Evolutionary conservation across 2,329 filamentous ascomycete genomes (phyloP).

Genomic region (Cytospora mali): DNA sequence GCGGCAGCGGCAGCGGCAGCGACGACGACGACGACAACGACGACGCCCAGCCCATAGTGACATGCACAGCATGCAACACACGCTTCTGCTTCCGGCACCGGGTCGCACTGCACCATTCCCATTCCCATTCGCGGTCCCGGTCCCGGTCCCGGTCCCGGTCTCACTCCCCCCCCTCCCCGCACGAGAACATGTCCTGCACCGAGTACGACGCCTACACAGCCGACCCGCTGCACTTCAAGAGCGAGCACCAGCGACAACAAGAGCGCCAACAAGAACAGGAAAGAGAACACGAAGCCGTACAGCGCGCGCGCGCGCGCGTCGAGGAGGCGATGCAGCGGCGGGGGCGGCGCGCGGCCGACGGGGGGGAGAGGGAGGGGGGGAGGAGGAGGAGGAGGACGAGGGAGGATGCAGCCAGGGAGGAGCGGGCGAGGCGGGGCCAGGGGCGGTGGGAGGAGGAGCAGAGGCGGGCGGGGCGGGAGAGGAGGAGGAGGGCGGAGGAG

Average conservation of each 20-base stretch:
- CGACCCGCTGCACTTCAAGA: conserved; percentile 25
- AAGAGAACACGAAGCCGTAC: conserved; percentile 39
- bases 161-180: conserved; percentile 24
- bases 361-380: neutral
- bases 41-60: conserved; percentile 35
- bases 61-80: conserved; percentile 32
- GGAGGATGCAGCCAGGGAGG: conserved; percentile 2
- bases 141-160: no score
- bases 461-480: conserved; percentile 2
- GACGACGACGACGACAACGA: no score
- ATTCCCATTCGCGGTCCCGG: no score
- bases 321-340: conserved; percentile 29
- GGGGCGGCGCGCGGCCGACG: neutral
- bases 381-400: neutral
- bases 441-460: conserved; percentile 14
- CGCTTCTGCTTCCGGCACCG: conserved; percentile 36
- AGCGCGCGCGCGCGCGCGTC: conserved; percentile 46
- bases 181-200: conserved; percentile 31
- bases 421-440: neutral
- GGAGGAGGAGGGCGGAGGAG: conserved; percentile 12
- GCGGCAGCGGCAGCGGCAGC: no score
- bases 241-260: conserved; percentile 37
- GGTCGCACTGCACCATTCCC: conserved; percentile 15
- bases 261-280: conserved; percentile 38
- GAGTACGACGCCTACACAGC: conserved; percentile 32